Conservation (phyloP, 2,329 filamentous ascomycete species). For the Stenocarpella maydis region DNA sequence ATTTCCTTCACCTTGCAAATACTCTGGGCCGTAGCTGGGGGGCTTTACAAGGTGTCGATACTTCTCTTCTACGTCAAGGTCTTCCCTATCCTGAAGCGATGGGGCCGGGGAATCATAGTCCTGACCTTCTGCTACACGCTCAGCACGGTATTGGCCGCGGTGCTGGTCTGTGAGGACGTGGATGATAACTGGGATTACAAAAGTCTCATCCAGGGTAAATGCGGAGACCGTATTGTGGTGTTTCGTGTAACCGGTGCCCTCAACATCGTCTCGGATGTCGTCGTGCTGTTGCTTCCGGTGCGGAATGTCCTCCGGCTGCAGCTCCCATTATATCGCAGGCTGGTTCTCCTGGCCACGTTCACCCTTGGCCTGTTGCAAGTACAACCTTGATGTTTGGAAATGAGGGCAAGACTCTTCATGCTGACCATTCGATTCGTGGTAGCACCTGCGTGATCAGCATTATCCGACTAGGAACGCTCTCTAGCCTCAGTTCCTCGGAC, state of each 20-base stretch:
- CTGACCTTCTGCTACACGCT: conserved; percentile 8
- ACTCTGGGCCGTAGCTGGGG: conserved; percentile 11
- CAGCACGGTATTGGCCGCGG: neutral
- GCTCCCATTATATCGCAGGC: conserved; percentile 2
- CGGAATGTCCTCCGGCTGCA: conserved; percentile 17
- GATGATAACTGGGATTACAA: conserved; percentile 23
- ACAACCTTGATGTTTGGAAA: neutral
- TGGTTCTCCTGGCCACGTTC: conserved; percentile 23
- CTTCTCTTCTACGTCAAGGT: conserved; percentile 18
- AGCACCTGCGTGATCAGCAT: conserved; percentile 23
- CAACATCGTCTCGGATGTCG: conserved; percentile 16
- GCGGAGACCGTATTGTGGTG: neutral
- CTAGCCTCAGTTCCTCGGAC: neutral
- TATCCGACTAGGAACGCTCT: neutral
- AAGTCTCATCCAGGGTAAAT: neutral
- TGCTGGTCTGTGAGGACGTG: conserved; percentile 2
- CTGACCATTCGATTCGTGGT: neutral
- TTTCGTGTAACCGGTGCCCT: conserved; percentile 7
- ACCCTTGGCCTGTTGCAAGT: conserved; percentile 23
- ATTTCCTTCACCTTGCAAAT: conserved; percentile 19
- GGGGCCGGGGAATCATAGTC: neutral
- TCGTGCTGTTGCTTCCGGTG: conserved; percentile 15
- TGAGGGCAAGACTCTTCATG: neutral
- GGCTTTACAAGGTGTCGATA: conserved; percentile 21
- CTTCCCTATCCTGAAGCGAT: conserved; percentile 3